Conservation (phyloP, 1,139 yeast genomes). For the Hyphopichia burtonii region DNA sequence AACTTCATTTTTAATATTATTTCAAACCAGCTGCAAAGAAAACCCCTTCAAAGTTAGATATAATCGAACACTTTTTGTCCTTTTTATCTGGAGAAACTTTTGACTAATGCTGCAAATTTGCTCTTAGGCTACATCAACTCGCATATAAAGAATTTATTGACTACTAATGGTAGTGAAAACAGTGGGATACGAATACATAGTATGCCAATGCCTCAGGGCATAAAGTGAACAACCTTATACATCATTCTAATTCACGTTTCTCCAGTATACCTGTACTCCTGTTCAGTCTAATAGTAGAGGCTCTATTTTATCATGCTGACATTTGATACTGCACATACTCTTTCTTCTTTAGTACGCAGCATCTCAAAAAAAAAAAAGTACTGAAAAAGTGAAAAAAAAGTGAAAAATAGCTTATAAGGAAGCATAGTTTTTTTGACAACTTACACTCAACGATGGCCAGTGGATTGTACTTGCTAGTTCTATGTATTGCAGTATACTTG, state of each 20-base stretch:
- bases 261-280: too few species aligned
- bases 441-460: background rate
- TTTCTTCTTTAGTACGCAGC: background rate
- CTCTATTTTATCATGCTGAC: conserved; percentile 4
- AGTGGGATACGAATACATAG: too few species aligned
- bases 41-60: too few species aligned
- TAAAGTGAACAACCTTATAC: too few species aligned
- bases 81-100: background rate
- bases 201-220: too few species aligned
- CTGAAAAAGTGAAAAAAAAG: background rate
- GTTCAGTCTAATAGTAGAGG: too few species aligned
- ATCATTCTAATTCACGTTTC: too few species aligned
- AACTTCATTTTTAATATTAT: background rate
- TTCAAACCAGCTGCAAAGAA: too few species aligned
- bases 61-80: background rate
- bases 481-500: conserved; percentile 1
- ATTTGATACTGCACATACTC: conserved; percentile 1
- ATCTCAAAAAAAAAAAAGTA: background rate
- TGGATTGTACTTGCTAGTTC: conserved; percentile 1
- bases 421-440: background rate
- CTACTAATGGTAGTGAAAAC: too few species aligned
- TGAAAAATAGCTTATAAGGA: background rate
- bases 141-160: background rate
- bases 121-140: background rate
- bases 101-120: background rate